These are phyloP conservation scores for Monosporascus sp. DNA, from an alignment of 2,329 filamentous ascomycete genomes.

Conservation along the genomic window DNA sequence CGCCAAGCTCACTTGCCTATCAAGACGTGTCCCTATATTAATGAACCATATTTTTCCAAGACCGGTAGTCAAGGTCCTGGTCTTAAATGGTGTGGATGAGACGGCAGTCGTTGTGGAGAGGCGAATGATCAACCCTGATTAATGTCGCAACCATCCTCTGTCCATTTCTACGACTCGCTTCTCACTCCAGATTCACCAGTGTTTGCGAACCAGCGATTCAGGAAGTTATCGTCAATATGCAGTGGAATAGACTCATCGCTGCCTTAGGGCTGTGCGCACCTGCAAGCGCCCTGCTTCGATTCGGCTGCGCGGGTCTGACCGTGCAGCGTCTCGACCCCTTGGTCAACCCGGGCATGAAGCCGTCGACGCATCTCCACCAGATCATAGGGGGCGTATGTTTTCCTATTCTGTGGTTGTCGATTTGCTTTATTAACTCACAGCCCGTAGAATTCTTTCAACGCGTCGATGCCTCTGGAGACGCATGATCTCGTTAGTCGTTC, in stretches of 20 bases:
- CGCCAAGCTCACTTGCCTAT: conserved; percentile 18
- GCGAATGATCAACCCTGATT: conserved; percentile 1
- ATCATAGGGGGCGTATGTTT: conserved; percentile 43
- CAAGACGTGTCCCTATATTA: conserved; percentile 22
- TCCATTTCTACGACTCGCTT: conserved; percentile 1
- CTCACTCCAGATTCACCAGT: neutral
- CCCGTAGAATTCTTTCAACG: conserved; percentile 36
- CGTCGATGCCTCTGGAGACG: conserved; percentile 32
- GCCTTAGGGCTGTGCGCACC: conserved; percentile 24
- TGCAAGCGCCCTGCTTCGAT: conserved; percentile 23
- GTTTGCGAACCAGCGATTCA: neutral
- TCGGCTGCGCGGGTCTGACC: conserved; percentile 47
- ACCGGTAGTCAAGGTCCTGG: conserved; percentile 9
- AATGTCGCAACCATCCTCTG: conserved; percentile 7
- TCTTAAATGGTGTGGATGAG: conserved; percentile 6
- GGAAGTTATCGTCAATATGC: conserved; percentile 15
- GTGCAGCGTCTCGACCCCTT: conserved; percentile 34
- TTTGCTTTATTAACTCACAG: conserved; percentile 3
- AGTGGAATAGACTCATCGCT: conserved; percentile 16
- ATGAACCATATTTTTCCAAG: conserved; percentile 16
- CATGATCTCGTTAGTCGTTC: conserved; percentile 30
- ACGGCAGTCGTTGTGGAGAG: conserved; percentile 15
- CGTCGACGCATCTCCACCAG: conserved; percentile 51
- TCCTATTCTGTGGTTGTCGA: neutral
- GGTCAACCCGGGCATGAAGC: conserved; percentile 38